These are phyloP conservation scores for Achaetomiella virescens DNA, from an alignment of 495 filamentous ascomycete genomes.

Conservation along the genomic window DNA sequence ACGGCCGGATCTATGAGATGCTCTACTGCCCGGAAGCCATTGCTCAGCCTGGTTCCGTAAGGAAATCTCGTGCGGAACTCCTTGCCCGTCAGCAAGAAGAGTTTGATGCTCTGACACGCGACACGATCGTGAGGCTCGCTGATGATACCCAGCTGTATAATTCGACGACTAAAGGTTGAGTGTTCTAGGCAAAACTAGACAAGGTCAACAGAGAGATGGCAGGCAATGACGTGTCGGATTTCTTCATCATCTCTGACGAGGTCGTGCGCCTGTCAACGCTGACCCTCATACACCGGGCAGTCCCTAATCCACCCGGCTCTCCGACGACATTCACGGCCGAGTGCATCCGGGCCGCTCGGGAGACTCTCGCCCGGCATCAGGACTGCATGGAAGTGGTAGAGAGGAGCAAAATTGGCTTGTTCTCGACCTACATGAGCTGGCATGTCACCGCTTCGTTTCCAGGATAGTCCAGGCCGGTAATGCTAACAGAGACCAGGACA, in stretches of 20 bases:
- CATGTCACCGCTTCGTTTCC: constrained; percentile 23
- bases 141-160: no score
- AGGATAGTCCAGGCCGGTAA: background rate
- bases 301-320: constrained; percentile 41
- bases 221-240: constrained; percentile 31
- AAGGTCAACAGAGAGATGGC: constrained; percentile 13
- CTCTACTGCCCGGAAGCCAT: constrained; percentile 58
- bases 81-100: no score
- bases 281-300: constrained; percentile 57
- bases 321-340: constrained; percentile 49
- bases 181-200: constrained; percentile 6
- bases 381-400: constrained; percentile 46
- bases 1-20: constrained; percentile 51
- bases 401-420: constrained; percentile 37
- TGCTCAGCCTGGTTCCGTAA: no score
- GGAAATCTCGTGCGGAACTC: no score
- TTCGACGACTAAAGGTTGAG: no score
- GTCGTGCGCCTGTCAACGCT: constrained; percentile 49
- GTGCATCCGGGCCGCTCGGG: constrained; percentile 55
- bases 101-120: no score
- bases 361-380: constrained; percentile 49
- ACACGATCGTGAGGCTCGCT: no score
- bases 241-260: constrained; percentile 51
- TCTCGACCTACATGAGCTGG: constrained; percentile 59
- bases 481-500: constrained; percentile 38